A percentile compares a stretch with the other conserved stretches of the same genome.
Evolutionary conservation across 2,329 filamentous ascomycete species (phyloP).

Genomic region (Colletotrichum sp.): DNA sequence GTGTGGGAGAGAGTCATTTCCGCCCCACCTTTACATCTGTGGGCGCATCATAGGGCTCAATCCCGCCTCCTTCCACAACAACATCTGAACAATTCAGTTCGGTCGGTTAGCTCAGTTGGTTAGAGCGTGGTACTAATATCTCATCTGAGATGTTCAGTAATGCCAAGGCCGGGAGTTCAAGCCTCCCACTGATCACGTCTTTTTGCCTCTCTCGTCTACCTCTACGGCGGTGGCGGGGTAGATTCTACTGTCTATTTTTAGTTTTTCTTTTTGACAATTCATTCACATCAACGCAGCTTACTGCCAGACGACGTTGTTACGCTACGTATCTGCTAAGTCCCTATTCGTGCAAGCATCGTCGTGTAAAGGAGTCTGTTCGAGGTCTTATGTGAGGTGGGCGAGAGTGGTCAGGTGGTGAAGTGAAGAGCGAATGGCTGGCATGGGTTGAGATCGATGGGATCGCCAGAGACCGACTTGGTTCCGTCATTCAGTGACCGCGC

Average conservation of each 20-base stretch:
- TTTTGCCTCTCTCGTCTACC: neutral
- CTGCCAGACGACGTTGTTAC: neutral
- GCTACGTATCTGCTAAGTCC: neutral
- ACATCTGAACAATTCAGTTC: neutral
- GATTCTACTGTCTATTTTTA: neutral
- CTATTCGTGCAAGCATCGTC: neutral
- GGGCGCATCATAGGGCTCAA: neutral
- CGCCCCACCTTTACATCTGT: neutral
- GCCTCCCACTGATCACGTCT: slow-evolving; percentile 15
- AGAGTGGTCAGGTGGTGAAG: neutral
- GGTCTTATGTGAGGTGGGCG: neutral
- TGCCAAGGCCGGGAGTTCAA: slow-evolving; percentile 21
- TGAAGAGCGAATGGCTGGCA: neutral
- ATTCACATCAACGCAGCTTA: neutral
- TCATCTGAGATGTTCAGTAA: slow-evolving; percentile 5
- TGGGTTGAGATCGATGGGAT: neutral
- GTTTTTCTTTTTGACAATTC: neutral
- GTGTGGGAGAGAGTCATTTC: neutral
- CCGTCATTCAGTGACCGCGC: fast-evolving
- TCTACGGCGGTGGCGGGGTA: neutral
- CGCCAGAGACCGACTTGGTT: neutral
- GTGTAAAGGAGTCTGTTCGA: neutral
- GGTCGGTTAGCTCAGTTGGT: slow-evolving; percentile 22
- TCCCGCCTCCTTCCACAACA: neutral
- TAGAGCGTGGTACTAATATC: slow-evolving; percentile 22